Percentiles rank a stretch among this genome's conserved stretches.
Evolutionary conservation across 2,329 filamentous ascomycete species (phyloP).

Genomic region (Aspergillus sp.): DNA sequence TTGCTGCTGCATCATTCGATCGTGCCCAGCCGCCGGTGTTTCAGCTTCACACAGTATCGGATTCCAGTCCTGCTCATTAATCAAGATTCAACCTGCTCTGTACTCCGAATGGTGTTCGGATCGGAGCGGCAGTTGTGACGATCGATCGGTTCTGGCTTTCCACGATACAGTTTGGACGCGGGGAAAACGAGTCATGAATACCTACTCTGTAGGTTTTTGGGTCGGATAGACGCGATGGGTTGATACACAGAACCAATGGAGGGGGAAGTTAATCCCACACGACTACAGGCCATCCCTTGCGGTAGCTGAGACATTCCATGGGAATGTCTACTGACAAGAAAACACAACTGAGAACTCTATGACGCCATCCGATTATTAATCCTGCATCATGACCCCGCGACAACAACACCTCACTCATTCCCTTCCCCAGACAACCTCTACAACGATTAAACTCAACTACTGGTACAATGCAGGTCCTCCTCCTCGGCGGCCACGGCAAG

Average conservation of each 20-base stretch:
- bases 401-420: background rate
- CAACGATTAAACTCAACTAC: background rate
- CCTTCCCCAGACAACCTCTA: background rate
- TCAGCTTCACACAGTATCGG: background rate
- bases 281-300: too few species aligned
- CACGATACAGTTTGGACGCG: too few species aligned
- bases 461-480: conserved; percentile 55
- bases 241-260: too few species aligned
- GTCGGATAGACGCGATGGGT: too few species aligned
- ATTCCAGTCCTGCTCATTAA: background rate
- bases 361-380: background rate
- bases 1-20: background rate
- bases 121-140: background rate
- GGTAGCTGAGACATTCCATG: too few species aligned
- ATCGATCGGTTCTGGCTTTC: too few species aligned
- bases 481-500: conserved; percentile 82
- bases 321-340: background rate
- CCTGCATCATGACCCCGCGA: background rate
- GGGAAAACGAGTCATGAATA: too few species aligned
- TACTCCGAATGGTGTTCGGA: background rate
- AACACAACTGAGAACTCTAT: background rate
- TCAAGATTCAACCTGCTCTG: background rate
- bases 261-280: too few species aligned
- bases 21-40: background rate
- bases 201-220: too few species aligned